Evolutionary conservation across 2,329 filamentous ascomycete species (phyloP).

Genomic region (Ophiostoma angusticollis): DNA sequence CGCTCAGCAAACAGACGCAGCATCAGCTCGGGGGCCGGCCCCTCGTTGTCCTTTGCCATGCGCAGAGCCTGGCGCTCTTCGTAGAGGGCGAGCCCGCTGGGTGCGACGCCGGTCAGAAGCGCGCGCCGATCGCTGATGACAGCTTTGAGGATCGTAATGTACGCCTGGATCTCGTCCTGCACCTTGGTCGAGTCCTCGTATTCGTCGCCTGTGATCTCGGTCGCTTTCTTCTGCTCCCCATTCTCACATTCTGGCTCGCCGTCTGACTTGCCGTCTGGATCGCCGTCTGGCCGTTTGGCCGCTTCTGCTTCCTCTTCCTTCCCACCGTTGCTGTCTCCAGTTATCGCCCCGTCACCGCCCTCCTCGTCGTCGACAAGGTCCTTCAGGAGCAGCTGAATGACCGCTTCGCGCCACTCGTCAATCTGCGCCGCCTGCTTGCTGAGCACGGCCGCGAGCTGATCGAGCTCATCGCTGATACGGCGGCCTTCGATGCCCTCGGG

Average conservation of each 20-base stretch:
- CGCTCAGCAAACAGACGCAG: constrained; percentile 39
- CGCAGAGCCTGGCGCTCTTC: constrained; percentile 53
- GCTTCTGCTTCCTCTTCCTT: constrained; percentile 81
- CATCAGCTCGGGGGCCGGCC: constrained; percentile 55
- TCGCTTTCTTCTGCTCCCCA: no score
- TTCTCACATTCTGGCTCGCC: no score
- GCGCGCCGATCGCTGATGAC: constrained; percentile 68
- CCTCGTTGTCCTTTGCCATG: constrained; percentile 48
- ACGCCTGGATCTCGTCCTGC: constrained; percentile 81
- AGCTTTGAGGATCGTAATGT: constrained; percentile 65
- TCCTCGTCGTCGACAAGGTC: constrained; percentile 76
- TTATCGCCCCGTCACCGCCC: no score
- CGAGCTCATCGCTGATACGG: constrained; percentile 51
- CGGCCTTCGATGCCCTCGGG: constrained; percentile 61
- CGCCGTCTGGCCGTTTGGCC: constrained; percentile 60
- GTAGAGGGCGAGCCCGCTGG: constrained; percentile 58
- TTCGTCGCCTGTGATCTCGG: constrained; percentile 75
- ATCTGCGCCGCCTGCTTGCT: constrained; percentile 61
- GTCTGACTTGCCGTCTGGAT: constrained; percentile 38
- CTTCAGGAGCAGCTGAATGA: constrained; percentile 57
- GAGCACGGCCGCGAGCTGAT: constrained; percentile 50
- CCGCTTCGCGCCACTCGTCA: constrained; percentile 60
- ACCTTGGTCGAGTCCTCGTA: constrained; percentile 76
- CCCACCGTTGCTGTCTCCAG: constrained; percentile 63
- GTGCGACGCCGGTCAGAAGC: constrained; percentile 59